A percentile compares a stretch with the other conserved stretches of the same genome.
These are phyloP conservation scores for Magnaporthiopsis incrustans DNA, from an alignment of 2,329 filamentous ascomycete genomes.

Conservation along the genomic window DNA sequence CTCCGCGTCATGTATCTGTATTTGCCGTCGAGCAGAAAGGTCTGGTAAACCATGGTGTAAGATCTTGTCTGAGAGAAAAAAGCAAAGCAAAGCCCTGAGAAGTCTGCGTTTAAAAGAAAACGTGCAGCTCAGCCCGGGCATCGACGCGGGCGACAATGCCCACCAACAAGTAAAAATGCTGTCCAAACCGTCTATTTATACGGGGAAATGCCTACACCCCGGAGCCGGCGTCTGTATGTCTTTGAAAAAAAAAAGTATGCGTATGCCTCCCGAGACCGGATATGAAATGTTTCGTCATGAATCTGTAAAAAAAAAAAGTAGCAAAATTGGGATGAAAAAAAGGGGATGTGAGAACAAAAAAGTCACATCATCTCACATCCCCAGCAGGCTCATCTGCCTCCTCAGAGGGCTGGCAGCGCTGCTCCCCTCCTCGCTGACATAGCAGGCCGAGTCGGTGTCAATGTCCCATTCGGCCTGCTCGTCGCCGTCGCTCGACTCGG, in stretches of 20 bases:
- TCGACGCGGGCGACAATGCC: neutral
- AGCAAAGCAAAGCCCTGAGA: neutral
- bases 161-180: neutral
- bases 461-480: slow-evolving; percentile 78
- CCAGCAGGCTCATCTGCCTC: slow-evolving; percentile 66
- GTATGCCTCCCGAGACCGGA: neutral
- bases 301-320: neutral
- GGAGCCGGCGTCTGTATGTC: neutral
- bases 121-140: neutral
- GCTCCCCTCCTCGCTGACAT: slow-evolving; percentile 66
- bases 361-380: slow-evolving; percentile 34
- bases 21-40: neutral
- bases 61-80: neutral
- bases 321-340: neutral
- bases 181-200: neutral
- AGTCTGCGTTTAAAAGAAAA: neutral
- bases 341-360: neutral
- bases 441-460: slow-evolving; percentile 72
- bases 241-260: neutral
- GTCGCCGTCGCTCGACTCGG: slow-evolving; percentile 33
- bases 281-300: slow-evolving; percentile 1
- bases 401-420: slow-evolving; percentile 59
- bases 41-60: neutral
- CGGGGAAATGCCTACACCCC: neutral
- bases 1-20: neutral